Base-by-base conservation (phyloP, 108 stramenopile genomes). In the Bacterosira constricta region DNA sequence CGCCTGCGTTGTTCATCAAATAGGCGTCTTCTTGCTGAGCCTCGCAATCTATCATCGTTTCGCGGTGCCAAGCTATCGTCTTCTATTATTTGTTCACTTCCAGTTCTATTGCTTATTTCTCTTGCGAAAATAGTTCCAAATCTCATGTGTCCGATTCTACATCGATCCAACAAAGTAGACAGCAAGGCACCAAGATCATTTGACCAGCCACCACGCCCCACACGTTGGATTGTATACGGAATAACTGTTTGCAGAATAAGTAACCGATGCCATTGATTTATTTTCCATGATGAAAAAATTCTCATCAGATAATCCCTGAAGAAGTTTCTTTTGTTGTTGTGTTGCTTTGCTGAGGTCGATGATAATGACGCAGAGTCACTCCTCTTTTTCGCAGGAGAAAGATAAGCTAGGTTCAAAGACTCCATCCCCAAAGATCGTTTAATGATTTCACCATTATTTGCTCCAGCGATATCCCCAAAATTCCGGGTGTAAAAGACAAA, bases 381-480 rank as follows among this genome's bases (percentile, higher is more conserved):
- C 6, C 25, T 23, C 12, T 12, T 35, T 5, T 45, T 30, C 15
- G 2, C 12, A 5, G 53, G 55, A 46, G 44, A 58, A 7, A 6
- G 34, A 59, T 64, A 70, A 1, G 68, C 67, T 31, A 77, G 53
- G 55, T 77, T 49, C 17, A 77, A 46, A 18, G 69, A 55, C 47
- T 77, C 77, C 77, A 77, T 77, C 17, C 77, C 77, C 32, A 77
- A 63, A 10, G 67, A 63, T 38, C 68, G 62, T 44, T 55, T 50
- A 17, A 27, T 47, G 13, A 21, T 61, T 36, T 39, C 42, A 55
- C 34, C 54, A 30, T 18, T 23, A n/a, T n/a, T 27, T 21, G 4
- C 37, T 26, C 26, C 37, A 4, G 13, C 35, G 23, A 7, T 18
- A 18, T 27, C 56, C 59, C 59, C 57, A 31, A 36, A 66, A 32